phyloP scores from a whole-genome alignment of 108 stramenopile species.

The Nannochloropsis salina region DNA sequence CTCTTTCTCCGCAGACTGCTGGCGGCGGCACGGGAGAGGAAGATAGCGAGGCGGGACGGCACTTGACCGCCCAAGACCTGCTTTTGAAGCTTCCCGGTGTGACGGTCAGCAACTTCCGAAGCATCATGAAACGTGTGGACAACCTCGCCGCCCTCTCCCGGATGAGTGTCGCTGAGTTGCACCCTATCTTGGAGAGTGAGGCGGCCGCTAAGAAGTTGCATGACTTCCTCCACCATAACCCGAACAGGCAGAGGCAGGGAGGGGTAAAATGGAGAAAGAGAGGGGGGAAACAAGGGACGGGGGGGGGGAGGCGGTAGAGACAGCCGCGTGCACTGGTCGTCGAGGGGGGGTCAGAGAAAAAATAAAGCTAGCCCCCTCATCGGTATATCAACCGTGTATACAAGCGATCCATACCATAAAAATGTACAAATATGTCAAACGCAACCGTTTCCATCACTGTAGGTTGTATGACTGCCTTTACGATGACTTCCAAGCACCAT shows the following conservation, averaged over 20 bases:
- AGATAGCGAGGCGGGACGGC: constrained; percentile 31
- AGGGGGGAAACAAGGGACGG: not conserved
- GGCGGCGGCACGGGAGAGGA: constrained; percentile 21
- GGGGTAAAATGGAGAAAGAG: not conserved
- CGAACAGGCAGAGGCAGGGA: not conserved
- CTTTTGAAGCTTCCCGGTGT: constrained; percentile 80
- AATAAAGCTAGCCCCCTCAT: too few relatives aligned
- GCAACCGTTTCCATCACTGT: too few relatives aligned
- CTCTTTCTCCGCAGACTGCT: not conserved
- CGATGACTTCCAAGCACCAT: too few relatives aligned
- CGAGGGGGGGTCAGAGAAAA: too few relatives aligned
- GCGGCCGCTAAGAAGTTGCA: constrained; percentile 75
- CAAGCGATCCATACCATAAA: too few relatives aligned
- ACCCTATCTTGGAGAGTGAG: constrained; percentile 64
- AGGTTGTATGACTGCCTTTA: too few relatives aligned
- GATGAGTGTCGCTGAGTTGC: constrained; percentile 69
- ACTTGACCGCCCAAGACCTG: constrained; percentile 77
- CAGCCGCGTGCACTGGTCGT: too few relatives aligned
- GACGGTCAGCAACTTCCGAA: constrained; percentile 68
- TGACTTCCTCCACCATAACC: constrained; percentile 65
- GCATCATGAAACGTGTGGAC: constrained; percentile 73
- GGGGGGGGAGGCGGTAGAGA: too few relatives aligned
- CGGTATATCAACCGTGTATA: too few relatives aligned
- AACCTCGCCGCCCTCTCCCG: constrained; percentile 67
- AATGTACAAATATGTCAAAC: too few relatives aligned